Percentiles rank a stretch among this genome's conserved stretches.
phyloP scores from a whole-genome alignment of 768 basidiomycete species.

The Russula emetica region DNA sequence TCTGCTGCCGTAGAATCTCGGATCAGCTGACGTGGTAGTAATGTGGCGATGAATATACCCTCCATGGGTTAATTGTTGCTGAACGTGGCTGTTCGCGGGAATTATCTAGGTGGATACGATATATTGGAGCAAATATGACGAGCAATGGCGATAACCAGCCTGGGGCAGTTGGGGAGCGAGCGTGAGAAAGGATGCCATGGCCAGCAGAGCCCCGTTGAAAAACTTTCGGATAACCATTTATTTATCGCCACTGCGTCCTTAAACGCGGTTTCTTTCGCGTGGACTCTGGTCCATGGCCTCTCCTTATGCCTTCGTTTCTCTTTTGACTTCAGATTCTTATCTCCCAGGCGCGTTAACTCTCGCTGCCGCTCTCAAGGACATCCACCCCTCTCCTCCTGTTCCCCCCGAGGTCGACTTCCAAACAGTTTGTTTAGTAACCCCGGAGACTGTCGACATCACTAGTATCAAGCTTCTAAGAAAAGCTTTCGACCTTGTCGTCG shows the following conservation, averaged over 20 bases:
- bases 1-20: conserved; percentile 8
- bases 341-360: conserved; percentile 89
- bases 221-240: background rate
- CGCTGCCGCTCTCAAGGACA: conserved; percentile 76
- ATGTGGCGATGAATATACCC: background rate
- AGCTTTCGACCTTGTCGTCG: conserved; percentile 81
- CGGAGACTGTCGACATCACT: conserved; percentile 83
- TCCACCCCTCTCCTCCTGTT: conserved; percentile 59
- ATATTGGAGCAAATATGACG: background rate
- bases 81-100: background rate
- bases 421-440: conserved; percentile 89
- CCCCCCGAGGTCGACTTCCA: conserved; percentile 65
- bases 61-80: background rate
- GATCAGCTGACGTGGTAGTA: conserved; percentile 19
- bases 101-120: background rate
- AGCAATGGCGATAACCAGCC: conserved; percentile 3
- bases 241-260: conserved; percentile 28
- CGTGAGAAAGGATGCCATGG: conserved; percentile 23
- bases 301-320: conserved; percentile 83
- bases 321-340: conserved; percentile 88
- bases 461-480: conserved; percentile 74
- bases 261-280: conserved; percentile 20
- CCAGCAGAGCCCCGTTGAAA: conserved; percentile 15
- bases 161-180: conserved; percentile 8
- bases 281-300: conserved; percentile 47